Evolutionary conservation across 2,329 filamentous ascomycete species (phyloP).

Genomic region (Colletotrichum musicola): DNA sequence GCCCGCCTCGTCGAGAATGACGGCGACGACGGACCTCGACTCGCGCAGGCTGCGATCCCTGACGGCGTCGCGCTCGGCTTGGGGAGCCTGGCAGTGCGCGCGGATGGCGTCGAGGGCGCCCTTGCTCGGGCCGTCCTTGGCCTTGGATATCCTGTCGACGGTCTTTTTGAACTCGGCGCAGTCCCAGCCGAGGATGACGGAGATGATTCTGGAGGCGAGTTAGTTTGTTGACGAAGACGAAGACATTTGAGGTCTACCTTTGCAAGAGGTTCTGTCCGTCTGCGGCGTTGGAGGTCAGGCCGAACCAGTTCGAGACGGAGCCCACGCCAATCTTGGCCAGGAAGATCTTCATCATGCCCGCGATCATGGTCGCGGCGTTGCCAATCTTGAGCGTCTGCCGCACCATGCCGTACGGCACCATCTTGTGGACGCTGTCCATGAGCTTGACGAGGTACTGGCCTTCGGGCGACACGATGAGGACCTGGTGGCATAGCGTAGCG

Average conservation of each 20-base stretch:
- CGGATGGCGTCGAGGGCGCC: constrained; percentile 72
- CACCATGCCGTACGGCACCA: constrained; percentile 79
- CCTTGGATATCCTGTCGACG: constrained; percentile 73
- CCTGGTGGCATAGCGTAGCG: constrained; percentile 80
- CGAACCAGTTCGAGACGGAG: constrained; percentile 83
- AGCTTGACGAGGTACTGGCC: constrained; percentile 80
- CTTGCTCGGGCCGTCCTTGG: constrained; percentile 69
- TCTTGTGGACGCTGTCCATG: constrained; percentile 75
- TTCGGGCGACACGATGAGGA: constrained; percentile 79
- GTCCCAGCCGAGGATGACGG: constrained; percentile 80
- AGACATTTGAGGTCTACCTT: too few relatives aligned
- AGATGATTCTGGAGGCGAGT: constrained; percentile 82
- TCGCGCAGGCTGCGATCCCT: constrained; percentile 66
- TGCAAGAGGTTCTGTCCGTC: constrained; percentile 87
- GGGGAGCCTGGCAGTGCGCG: constrained; percentile 65
- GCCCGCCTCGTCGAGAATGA: constrained; percentile 71
- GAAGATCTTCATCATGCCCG: constrained; percentile 77
- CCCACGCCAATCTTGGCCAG: constrained; percentile 83
- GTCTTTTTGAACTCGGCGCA: constrained; percentile 76
- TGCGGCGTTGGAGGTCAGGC: constrained; percentile 76
- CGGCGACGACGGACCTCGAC: constrained; percentile 72
- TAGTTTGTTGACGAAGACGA: too few relatives aligned
- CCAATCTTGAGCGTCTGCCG: constrained; percentile 80
- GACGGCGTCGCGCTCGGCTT: constrained; percentile 69
- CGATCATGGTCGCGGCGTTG: constrained; percentile 87